A percentile compares a stretch with the other conserved stretches of the same genome.
phyloP scores from a whole-genome alignment of 2,329 filamentous ascomycete species.

The Penicillium sp. region DNA sequence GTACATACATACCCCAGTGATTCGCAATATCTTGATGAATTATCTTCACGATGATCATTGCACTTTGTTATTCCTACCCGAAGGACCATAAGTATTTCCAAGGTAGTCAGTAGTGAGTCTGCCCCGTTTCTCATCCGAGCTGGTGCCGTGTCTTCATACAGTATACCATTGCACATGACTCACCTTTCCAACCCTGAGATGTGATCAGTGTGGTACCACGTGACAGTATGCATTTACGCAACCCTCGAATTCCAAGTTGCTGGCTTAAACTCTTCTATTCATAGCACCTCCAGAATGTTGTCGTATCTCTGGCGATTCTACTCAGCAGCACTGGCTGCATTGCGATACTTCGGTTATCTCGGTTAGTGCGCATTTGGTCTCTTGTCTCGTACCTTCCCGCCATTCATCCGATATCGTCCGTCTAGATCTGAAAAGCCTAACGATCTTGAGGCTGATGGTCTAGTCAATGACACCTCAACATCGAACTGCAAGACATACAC shows the following conservation, averaged over 20 bases:
- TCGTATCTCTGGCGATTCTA: background rate
- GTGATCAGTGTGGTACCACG: background rate
- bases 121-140: too few species aligned
- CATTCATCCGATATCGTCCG: background rate
- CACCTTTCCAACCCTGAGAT: too few species aligned
- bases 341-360: background rate
- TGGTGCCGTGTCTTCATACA: too few species aligned
- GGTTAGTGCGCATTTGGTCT: background rate
- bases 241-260: background rate
- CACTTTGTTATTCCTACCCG: too few species aligned
- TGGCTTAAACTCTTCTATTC: background rate
- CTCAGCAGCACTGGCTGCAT: background rate
- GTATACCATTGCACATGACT: too few species aligned
- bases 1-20: slow-evolving; percentile 10
- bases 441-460: background rate
- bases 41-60: too few species aligned
- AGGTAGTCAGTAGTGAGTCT: too few species aligned
- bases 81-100: too few species aligned
- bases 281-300: background rate
- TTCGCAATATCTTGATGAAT: too few species aligned
- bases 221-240: background rate
- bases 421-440: background rate
- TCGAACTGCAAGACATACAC: slow-evolving; percentile 9
- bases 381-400: background rate
- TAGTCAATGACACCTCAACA: background rate